A percentile compares a stretch with the other conserved stretches of the same genome.
These are phyloP conservation scores for Rhizomucor pusillus DNA, from an alignment of 371 early-diverging fungal genomes.

Conservation along the genomic window DNA sequence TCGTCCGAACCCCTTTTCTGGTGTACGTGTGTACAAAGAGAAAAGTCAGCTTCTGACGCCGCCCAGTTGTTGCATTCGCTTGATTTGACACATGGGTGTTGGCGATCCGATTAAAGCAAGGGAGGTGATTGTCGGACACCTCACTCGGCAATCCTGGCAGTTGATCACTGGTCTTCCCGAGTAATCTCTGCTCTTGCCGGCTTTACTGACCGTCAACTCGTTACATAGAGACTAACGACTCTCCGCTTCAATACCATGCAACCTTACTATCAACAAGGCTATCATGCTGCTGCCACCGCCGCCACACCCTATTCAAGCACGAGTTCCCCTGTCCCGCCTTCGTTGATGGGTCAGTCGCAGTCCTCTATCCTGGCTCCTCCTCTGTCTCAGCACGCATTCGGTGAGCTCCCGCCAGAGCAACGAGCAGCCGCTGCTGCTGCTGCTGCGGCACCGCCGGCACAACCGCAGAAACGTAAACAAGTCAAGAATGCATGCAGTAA, in stretches of 20 bases:
- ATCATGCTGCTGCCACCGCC: slow-evolving; percentile 16
- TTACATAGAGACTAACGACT: slow-evolving; percentile 1
- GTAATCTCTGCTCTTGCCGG: background rate
- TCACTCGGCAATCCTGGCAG: too few species aligned
- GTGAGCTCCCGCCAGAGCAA: slow-evolving; percentile 11
- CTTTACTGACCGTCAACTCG: slow-evolving; percentile 10
- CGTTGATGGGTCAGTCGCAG: background rate
- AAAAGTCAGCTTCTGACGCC: slow-evolving; percentile 19
- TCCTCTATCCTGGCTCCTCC: slow-evolving; percentile 4
- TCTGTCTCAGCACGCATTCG: slow-evolving; percentile 12
- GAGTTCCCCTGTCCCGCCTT: slow-evolving; percentile 16
- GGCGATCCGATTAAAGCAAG: too few species aligned
- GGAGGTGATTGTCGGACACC: too few species aligned
- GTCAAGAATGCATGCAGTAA: slow-evolving; percentile 55
- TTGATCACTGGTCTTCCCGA: too few species aligned
- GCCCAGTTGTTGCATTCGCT: background rate
- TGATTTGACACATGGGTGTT: too few species aligned
- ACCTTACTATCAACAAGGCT: slow-evolving; percentile 25
- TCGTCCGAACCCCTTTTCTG: slow-evolving; percentile 1
- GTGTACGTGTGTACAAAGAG: slow-evolving; percentile 3
- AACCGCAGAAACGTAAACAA: slow-evolving; percentile 37
- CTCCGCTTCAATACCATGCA: slow-evolving; percentile 23
- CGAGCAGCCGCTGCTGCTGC: slow-evolving; percentile 1
- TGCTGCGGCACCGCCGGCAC: slow-evolving; percentile 6
- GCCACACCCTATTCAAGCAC: slow-evolving; percentile 13